A percentile compares a stretch with the other conserved stretches of the same genome.
Conservation (phyloP, 192 early-diverging fungal species). For the Entomortierella chlamydospora region DNA sequence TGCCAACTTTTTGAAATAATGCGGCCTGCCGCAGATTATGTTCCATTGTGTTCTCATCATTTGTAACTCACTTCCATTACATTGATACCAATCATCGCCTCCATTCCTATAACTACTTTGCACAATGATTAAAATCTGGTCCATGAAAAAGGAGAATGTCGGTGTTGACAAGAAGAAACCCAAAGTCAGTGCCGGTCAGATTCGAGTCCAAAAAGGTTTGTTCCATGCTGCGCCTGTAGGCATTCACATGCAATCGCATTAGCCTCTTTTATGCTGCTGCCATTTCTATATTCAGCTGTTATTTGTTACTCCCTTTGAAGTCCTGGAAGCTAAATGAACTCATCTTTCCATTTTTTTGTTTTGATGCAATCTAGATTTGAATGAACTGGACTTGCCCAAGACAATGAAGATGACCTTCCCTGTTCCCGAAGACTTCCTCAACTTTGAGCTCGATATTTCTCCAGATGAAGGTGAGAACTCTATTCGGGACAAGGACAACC, state of each 20-base stretch:
- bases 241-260: background rate
- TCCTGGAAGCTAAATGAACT: no score
- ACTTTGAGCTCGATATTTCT: conserved; percentile 84
- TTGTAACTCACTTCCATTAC: background rate
- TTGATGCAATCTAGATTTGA: conserved; percentile 70
- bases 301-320: no score
- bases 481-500: conserved; percentile 5
- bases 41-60: background rate
- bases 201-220: conserved; percentile 93
- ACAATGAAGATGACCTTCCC: conserved; percentile 84
- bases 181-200: conserved; percentile 86
- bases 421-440: conserved; percentile 81
- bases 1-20: no score
- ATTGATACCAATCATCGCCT: background rate
- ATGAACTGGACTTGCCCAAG: conserved; percentile 81
- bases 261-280: no score
- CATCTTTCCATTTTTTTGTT: background rate
- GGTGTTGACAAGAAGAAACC: conserved; percentile 80
- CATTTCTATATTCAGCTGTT: no score
- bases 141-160: conserved; percentile 83
- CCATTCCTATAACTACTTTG: background rate
- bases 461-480: conserved; percentile 83
- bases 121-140: conserved; percentile 91
- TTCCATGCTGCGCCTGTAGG: background rate
- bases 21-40: background rate